These are phyloP conservation scores for Adansonia gregorii DNA, from an alignment of 441 rosid genomes.

Conservation along the genomic window DNA sequence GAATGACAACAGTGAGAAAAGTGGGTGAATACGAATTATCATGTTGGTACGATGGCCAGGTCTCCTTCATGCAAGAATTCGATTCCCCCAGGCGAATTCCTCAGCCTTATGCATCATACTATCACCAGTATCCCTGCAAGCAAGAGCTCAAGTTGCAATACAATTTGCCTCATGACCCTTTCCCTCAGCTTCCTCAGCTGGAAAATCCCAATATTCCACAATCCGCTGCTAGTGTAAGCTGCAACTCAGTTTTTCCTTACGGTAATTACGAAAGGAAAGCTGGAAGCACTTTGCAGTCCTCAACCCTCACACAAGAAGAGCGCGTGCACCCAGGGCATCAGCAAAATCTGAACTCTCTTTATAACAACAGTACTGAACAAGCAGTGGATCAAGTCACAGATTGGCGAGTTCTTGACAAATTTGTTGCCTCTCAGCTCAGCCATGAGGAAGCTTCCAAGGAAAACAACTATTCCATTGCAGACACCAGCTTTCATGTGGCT, in stretches of 20 bases:
- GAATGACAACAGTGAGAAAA: constrained; percentile 67
- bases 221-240: constrained; percentile 44
- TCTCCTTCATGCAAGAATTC: constrained; percentile 73
- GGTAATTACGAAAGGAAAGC: constrained; percentile 42
- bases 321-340: constrained; percentile 42
- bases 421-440: constrained; percentile 95
- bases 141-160: constrained; percentile 76
- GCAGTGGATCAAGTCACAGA: constrained; percentile 77
- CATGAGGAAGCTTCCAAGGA: constrained; percentile 67
- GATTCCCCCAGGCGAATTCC: constrained; percentile 68
- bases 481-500: constrained; percentile 41
- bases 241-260: constrained; percentile 49
- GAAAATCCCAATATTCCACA: constrained; percentile 78
- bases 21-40: constrained; percentile 84
- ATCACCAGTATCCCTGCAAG: constrained; percentile 71
- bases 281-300: constrained; percentile 60
- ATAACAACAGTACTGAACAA: constrained; percentile 43
- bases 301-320: constrained; percentile 45
- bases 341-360: constrained; percentile 51
- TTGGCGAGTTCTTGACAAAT: constrained; percentile 95
- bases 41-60: constrained; percentile 94
- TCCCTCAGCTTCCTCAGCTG: constrained; percentile 82
- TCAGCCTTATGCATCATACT: constrained; percentile 51
- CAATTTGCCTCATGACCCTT: constrained; percentile 55
- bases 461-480: constrained; percentile 39